phyloP scores from a whole-genome alignment of 2,329 filamentous ascomycete species.

The Myriosclerotinia duriaeana region DNA sequence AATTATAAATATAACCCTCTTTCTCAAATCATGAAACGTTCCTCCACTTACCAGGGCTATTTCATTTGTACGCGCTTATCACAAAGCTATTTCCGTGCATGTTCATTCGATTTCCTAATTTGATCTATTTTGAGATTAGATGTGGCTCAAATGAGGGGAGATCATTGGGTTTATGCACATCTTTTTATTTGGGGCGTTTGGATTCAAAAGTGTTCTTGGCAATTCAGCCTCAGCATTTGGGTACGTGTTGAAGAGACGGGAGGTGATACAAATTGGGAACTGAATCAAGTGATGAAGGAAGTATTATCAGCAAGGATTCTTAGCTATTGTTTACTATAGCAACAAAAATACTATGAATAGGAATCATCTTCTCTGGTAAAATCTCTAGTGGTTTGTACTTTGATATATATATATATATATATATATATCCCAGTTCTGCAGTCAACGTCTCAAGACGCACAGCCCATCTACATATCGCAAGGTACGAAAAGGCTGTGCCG shows the following conservation, averaged over 20 bases:
- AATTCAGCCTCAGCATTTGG: slow-evolving; percentile 11
- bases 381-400: neutral
- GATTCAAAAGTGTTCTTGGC: slow-evolving; percentile 14
- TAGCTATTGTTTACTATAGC: slow-evolving; percentile 1
- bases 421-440: neutral
- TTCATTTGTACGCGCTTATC: slow-evolving; percentile 8
- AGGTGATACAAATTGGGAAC: neutral
- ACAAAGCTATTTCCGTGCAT: slow-evolving; percentile 15
- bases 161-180: slow-evolving; percentile 8
- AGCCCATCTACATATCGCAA: neutral
- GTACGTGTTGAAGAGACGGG: neutral
- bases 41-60: neutral
- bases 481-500: slow-evolving; percentile 6
- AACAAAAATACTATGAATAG: slow-evolving; percentile 8
- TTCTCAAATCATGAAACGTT: neutral
- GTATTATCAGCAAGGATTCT: neutral
- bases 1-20: neutral
- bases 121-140: slow-evolving; percentile 26
- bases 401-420: neutral
- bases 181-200: slow-evolving; percentile 12
- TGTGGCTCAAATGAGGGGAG: slow-evolving; percentile 6
- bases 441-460: neutral
- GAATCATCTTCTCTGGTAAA: neutral
- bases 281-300: neutral
- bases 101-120: slow-evolving; percentile 12